Percentiles rank a stretch among this genome's conserved stretches.
Conservation (phyloP, 352 stramenopile species). For the Pythium myriotylum region DNA sequence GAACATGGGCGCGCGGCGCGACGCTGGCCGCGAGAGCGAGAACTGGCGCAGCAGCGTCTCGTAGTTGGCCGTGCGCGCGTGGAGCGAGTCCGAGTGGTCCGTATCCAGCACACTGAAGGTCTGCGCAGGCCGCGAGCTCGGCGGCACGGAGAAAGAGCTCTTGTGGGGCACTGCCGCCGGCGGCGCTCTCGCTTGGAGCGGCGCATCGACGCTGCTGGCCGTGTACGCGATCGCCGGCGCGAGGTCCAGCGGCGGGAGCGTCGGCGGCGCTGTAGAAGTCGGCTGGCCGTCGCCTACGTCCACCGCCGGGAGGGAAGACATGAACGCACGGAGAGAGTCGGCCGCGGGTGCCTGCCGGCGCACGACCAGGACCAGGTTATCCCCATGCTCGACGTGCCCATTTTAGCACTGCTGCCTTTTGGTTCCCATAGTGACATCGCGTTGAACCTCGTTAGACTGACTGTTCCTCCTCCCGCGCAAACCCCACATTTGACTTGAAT, state of each 20-base stretch:
- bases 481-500: too few species aligned
- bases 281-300: too few species aligned
- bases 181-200: background rate
- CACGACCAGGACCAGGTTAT: too few species aligned
- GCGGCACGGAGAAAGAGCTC: slow-evolving; percentile 21
- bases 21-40: background rate
- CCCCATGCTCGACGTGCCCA: too few species aligned
- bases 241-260: slow-evolving; percentile 7
- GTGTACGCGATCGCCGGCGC: slow-evolving; percentile 7
- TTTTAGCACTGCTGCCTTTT: too few species aligned
- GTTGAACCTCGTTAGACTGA: too few species aligned
- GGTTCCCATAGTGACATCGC: too few species aligned
- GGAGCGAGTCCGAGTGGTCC: slow-evolving; percentile 11
- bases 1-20: slow-evolving; percentile 3
- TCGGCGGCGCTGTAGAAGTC: background rate
- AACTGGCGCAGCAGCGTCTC: slow-evolving; percentile 23
- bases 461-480: too few species aligned
- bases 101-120: slow-evolving; percentile 19
- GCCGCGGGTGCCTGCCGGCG: too few species aligned
- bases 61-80: slow-evolving; percentile 21
- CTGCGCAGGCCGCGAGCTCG: slow-evolving; percentile 8
- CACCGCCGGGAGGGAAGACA: too few species aligned
- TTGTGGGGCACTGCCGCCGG: background rate
- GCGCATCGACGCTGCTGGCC: background rate
- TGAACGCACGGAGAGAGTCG: too few species aligned